Evolutionary conservation across 495 filamentous ascomycete genomes (phyloP), one percentile per base, ranked within the genome.

Genomic region (Trichoderma erinaceum): DNA sequence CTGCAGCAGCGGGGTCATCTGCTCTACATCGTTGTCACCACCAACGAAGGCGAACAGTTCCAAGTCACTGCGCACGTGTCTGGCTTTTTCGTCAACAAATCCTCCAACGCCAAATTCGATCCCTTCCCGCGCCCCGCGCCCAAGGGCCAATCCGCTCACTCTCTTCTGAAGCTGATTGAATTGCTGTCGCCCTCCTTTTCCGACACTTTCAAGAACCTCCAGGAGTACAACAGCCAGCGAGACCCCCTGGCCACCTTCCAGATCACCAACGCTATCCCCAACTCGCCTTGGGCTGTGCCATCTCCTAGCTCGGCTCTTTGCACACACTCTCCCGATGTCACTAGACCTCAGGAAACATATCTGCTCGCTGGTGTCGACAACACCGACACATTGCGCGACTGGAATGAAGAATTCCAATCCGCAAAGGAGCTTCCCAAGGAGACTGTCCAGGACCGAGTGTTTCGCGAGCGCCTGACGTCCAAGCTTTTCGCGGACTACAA

Each of bases 401-500:
- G 96, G 92, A 99, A 99, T 74, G 96, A 99, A 77, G 96, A 99
- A 74, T 97, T 99, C 77, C 96, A 98, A 74, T 96, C 93, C 7
- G 97, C 95, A 4, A 87, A 91, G 72, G 96, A 99, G 74, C 84
- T 98, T 65, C 92, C 93, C 41, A 92, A 90, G 73, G 93, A 97
- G 61, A 90, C 88, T 41, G 91, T 97, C 23, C 94, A 97, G 74
- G 95, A 99, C 71, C 89, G 95, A 29, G 93, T 99, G 27, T 98
- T 98, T 84, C 85, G 95, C 32, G 95, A 99, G 74, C 87, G 96
- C 2, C 82, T 99, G 68, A 91, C 93, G 18, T 92, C 90, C 21
- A 99, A 98, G 81, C 87, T 98, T 21, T 97, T 96, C 75, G 95
- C 96, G 25, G 95, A 99, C 76, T 99, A 97, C 76, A 96, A 91